phyloP scores from a whole-genome alignment of 305 asterid species.

The Striga hermonthica region DNA sequence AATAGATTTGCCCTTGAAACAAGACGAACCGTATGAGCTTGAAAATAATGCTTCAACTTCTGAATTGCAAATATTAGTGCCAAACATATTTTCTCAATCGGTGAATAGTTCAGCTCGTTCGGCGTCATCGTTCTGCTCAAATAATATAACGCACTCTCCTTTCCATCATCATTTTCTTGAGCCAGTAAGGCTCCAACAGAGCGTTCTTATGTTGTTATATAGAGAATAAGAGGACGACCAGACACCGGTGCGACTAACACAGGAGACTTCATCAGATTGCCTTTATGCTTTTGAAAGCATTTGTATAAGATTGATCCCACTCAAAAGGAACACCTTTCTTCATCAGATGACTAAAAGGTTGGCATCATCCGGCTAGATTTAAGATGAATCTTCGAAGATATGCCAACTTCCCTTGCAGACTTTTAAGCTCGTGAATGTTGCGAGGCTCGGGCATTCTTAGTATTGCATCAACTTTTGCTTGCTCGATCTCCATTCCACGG shows the following conservation, averaged over 20 bases:
- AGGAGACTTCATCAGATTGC: neutral
- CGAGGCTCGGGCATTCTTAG: neutral
- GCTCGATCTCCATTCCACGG: neutral
- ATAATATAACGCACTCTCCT: neutral
- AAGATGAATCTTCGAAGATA: conserved; percentile 10
- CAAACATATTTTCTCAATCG: neutral
- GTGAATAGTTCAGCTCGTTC: neutral
- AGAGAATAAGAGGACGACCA: neutral
- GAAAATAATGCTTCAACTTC: neutral
- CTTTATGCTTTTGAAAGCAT: neutral
- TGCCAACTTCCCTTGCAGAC: neutral
- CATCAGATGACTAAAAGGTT: neutral
- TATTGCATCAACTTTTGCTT: neutral
- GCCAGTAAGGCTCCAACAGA: neutral
- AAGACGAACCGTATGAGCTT: neutral
- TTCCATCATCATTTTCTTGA: neutral
- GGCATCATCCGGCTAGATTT: neutral
- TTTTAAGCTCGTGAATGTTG: neutral
- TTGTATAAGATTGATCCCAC: neutral
- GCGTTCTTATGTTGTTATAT: neutral
- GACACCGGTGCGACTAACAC: neutral
- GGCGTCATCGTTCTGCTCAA: neutral
- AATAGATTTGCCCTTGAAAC: neutral
- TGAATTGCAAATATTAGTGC: neutral
- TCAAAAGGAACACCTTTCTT: conserved; percentile 14